phyloP scores from a whole-genome alignment of 2,329 filamentous ascomycete genomes.

The Xylariales sp. region DNA sequence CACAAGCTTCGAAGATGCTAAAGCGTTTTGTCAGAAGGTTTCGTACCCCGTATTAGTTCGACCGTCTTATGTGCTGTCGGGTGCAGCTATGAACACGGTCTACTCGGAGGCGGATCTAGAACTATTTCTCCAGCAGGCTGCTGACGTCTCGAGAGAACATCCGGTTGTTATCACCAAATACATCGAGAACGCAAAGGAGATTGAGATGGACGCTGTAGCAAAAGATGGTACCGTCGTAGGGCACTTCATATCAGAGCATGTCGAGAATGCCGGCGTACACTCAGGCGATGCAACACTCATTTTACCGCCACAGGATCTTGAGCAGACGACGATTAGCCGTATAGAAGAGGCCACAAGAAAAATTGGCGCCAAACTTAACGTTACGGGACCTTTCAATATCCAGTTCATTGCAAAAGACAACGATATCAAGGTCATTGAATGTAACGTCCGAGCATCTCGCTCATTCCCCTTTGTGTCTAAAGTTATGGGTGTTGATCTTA shows the following conservation, averaged over 20 bases:
- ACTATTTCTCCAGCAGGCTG: slow-evolving; percentile 88
- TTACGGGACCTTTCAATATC: slow-evolving; percentile 98
- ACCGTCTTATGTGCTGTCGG: slow-evolving; percentile 95
- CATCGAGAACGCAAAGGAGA: slow-evolving; percentile 99
- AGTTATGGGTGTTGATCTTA: slow-evolving; percentile 96
- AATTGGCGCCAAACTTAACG: slow-evolving; percentile 92
- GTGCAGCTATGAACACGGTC: slow-evolving; percentile 98
- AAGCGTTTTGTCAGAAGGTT: slow-evolving; percentile 86
- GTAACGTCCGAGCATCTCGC: slow-evolving; percentile 94
- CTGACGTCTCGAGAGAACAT: slow-evolving; percentile 92
- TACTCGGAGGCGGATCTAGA: slow-evolving; percentile 95
- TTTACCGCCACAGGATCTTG: slow-evolving; percentile 91
- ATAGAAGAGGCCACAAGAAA: slow-evolving; percentile 96
- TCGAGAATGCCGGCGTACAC: slow-evolving; percentile 98
- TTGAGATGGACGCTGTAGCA: slow-evolving; percentile 99
- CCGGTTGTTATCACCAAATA: slow-evolving; percentile 99
- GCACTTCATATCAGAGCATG: slow-evolving; percentile 98
- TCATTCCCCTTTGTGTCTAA: slow-evolving; percentile 99
- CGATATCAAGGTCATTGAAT: slow-evolving; percentile 99
- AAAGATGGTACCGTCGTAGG: slow-evolving; percentile 89
- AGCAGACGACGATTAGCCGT: slow-evolving; percentile 85
- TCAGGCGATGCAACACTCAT: slow-evolving; percentile 98
- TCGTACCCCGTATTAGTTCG: slow-evolving; percentile 94
- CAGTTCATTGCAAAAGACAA: slow-evolving; percentile 99
- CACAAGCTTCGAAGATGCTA: slow-evolving; percentile 92